Base-by-base conservation (phyloP, 2,329 filamentous ascomycete species). In the Rhinocladiella similis region DNA sequence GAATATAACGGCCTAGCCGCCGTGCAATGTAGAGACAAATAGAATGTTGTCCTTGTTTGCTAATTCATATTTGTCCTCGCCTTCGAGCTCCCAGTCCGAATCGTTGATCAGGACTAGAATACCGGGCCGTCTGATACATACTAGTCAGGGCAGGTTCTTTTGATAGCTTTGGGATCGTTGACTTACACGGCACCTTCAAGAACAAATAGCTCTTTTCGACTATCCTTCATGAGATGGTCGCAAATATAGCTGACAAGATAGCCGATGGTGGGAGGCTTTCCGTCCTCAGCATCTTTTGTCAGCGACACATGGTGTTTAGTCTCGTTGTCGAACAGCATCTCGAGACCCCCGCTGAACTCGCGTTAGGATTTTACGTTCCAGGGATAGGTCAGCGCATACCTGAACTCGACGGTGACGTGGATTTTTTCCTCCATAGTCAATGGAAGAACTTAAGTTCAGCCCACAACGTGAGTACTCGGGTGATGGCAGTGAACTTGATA, bases 71-170 rank as follows among this genome's bases (percentile, higher is more conserved):
- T 85, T 82, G 70, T 94, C 91, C 74, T 97, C 93, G 16, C 92
- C 94, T 74, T 97, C 94, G 12, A 99, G 83, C 73, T 97, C 94
- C 94, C 94, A 99, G 72, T 99, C 94, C 22, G 91, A 90, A 67
- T 99, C 94, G 70, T 99, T 99, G 73, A 99, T 96, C 55, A 99
- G 81, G 25, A 97, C 93, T 42, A 99, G 83, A 71, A 99, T 96
- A 2, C 94, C 94, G 4, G 94, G 94, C 51, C 94, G 91, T 59
- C 93, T 97, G 29, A 33, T 33, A 33, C 29, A 33, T 33, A 33
- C 10, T 7, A 6, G 29, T 33, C 29, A 33, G 29, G 29, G 10
- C 5, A 9, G 29, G 10, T 33, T 9, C 7, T 12, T 9, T 4
- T 33, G 10, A 33, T 33, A 9, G 10, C 20, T 47, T 33, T 16